phyloP scores from a whole-genome alignment of 495 filamentous ascomycete species.

The Xylaria castorea region DNA sequence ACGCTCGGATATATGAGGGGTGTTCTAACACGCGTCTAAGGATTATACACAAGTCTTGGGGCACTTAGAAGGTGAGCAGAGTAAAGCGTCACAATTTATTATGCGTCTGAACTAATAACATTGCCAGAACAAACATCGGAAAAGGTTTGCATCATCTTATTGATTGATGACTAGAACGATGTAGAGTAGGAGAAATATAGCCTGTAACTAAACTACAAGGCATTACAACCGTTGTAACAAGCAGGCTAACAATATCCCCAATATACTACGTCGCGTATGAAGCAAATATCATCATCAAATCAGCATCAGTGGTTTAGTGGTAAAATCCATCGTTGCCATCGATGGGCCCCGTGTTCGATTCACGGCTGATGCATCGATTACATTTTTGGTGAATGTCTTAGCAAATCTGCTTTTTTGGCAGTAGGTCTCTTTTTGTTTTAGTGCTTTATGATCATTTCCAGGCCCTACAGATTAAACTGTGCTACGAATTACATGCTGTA shows the following conservation, averaged over 20 bases:
- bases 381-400: background rate
- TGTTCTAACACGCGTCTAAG: background rate
- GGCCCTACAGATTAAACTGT: background rate
- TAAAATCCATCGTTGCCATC: constrained; percentile 63
- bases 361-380: constrained; percentile 49
- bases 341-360: constrained; percentile 61
- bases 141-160: constrained; percentile 1
- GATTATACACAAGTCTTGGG: background rate
- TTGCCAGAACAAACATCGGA: background rate
- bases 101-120: background rate
- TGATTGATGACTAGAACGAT: background rate
- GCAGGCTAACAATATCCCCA: too few species aligned
- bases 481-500: background rate
- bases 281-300: background rate
- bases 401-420: background rate
- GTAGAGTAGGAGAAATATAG: background rate
- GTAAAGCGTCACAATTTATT: background rate
- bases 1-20: background rate
- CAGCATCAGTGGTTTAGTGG: constrained; percentile 57
- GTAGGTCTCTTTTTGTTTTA: background rate
- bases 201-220: too few species aligned
- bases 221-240: too few species aligned
- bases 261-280: background rate
- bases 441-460: background rate
- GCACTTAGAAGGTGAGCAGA: background rate